Percentiles rank a stretch among this genome's conserved stretches.
Conservation (phyloP, 495 filamentous ascomycete genomes). For the Aspergillus taichungensis region DNA sequence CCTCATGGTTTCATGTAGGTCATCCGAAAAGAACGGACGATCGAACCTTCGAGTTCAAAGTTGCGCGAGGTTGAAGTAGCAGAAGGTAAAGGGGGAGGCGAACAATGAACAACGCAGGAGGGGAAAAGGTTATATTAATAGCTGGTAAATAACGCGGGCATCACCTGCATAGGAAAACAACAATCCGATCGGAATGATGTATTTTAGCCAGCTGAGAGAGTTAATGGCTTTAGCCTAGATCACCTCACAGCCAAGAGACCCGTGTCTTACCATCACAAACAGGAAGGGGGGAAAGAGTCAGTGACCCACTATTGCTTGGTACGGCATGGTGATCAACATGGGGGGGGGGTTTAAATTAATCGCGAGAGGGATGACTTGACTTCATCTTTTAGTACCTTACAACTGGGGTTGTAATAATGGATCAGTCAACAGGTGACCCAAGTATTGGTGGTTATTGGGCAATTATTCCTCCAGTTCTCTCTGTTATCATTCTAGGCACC, state of each 20-base stretch:
- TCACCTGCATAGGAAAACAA: neutral
- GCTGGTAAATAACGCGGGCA: neutral
- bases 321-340: constrained; percentile 2
- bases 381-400: too few species aligned
- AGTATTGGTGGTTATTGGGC: too few species aligned
- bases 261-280: neutral
- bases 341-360: neutral
- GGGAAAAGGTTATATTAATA: constrained; percentile 1
- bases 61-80: too few species aligned
- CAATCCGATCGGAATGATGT: neutral
- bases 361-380: too few species aligned
- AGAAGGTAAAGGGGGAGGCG: neutral
- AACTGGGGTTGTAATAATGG: too few species aligned
- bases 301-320: neutral
- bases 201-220: neutral
- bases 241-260: too few species aligned
- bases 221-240: too few species aligned
- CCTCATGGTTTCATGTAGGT: constrained; percentile 25
- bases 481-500: too few species aligned
- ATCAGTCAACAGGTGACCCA: too few species aligned
- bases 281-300: neutral
- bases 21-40: neutral
- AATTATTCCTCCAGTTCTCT: too few species aligned
- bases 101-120: neutral
- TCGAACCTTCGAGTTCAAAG: neutral